These are phyloP conservation scores for Pyrrhoderma noxium DNA, from an alignment of 1,284 basidiomycete species.

Conservation along the genomic window DNA sequence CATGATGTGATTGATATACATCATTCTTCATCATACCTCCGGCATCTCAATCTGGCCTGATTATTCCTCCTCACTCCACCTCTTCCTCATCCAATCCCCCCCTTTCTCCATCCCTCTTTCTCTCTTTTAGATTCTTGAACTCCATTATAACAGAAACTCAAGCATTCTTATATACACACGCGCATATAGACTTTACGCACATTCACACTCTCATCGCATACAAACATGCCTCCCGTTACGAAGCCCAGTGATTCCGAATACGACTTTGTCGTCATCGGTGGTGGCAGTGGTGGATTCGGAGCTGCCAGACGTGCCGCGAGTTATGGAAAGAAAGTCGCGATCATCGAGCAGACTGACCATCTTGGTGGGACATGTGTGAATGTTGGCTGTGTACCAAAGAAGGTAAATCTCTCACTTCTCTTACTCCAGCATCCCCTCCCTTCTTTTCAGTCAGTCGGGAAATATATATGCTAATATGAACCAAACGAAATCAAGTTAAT, in stretches of 20 bases:
- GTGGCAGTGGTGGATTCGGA: slow-evolving; percentile 78
- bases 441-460: no score
- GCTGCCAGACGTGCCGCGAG: slow-evolving; percentile 82
- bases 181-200: no score
- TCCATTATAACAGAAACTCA: background rate
- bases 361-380: slow-evolving; percentile 97
- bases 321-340: slow-evolving; percentile 90
- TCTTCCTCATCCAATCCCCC: background rate
- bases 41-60: no score
- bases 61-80: background rate
- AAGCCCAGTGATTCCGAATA: slow-evolving; percentile 53
- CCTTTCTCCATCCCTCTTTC: slow-evolving; percentile 1
- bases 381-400: slow-evolving; percentile 89
- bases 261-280: slow-evolving; percentile 78
- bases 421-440: no score
- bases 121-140: background rate
- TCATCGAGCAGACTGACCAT: slow-evolving; percentile 73
- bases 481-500: slow-evolving; percentile 62
- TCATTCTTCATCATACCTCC: no score
- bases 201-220: slow-evolving; percentile 19
- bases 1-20: no score
- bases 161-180: no score
- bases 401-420: slow-evolving; percentile 35
- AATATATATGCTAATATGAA: slow-evolving; percentile 2
- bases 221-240: slow-evolving; percentile 62